Evolutionary conservation across 1,284 basidiomycete genomes (phyloP), one percentile per base, ranked within the genome.

Genomic region (Cryptococcus deneoformans): DNA sequence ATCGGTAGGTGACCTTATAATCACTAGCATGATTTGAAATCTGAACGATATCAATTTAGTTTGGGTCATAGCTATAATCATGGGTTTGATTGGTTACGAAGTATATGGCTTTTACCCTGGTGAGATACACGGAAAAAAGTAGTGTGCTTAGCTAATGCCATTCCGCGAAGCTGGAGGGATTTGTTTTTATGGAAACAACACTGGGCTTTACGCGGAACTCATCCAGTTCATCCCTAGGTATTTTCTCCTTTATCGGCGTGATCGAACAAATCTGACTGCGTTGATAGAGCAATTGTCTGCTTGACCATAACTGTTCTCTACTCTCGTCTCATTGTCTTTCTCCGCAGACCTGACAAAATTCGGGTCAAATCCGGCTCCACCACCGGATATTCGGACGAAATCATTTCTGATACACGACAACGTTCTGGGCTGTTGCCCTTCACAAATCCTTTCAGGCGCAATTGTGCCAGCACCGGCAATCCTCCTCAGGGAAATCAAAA

Each of bases 201-300:
- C 71, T 1, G 72, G 73, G 0, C 67, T 77, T 2, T 76, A 69
- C 53, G 69, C 66, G 10, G 75, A 78, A 53, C 67, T 79, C 39
- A 77, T 77, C 49, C 76, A 78, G 56, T 79, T 79, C 65, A 58
- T 79, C 10, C 76, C 76, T n/a, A 64, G 75, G 69, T 68, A 24
- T 45, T 9, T 36, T 29, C 16, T 6, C 2, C 42, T 8, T 16
- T 2, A 52, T 14, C 2, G 12, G 34, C 39, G 9, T 8, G 43
- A 45, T 24, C 34, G 6, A 11, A 29, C 52, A 24, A 10, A 35
- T n/a, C 14, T 37, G 40, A 47, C 8, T 37, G 24, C 44, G 53
- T 40, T 29, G 29, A 53, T 49, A 72, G 74, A 12, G 75, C 65
- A 6, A 46, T 71, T 29, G 77, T 79, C 35, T 77, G 78, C 51